phyloP scores from a whole-genome alignment of 495 filamentous ascomycete genomes.

The Daldinia concentrica region DNA sequence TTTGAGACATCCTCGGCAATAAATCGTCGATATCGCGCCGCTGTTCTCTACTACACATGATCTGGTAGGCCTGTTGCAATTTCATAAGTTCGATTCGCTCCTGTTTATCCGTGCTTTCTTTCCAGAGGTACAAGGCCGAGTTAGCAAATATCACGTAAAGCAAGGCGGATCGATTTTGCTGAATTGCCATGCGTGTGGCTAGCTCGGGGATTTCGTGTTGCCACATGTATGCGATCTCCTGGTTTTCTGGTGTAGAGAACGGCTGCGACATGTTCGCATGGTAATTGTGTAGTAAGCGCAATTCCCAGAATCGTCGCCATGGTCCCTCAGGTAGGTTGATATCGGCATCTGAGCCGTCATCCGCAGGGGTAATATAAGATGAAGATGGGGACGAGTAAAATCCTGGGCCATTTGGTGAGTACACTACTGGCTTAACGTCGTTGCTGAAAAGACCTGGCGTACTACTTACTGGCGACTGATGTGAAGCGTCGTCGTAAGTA shows the following conservation, averaged over 20 bases:
- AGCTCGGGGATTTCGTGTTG: slow-evolving; percentile 40
- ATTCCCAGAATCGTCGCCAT: slow-evolving; percentile 49
- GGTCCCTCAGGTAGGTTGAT: slow-evolving; percentile 46
- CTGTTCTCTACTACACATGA: slow-evolving; percentile 44
- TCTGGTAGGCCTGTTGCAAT: slow-evolving; percentile 45
- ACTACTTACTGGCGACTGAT: neutral
- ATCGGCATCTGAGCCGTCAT: slow-evolving; percentile 30
- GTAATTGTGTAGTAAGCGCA: slow-evolving; percentile 50
- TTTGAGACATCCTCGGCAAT: slow-evolving; percentile 21
- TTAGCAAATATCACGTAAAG: slow-evolving; percentile 49
- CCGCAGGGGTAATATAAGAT: slow-evolving; percentile 27
- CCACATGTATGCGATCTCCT: slow-evolving; percentile 39
- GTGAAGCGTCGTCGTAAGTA: slow-evolving; percentile 1
- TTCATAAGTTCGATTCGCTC: slow-evolving; percentile 45
- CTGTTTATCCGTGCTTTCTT: slow-evolving; percentile 42
- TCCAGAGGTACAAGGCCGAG: slow-evolving; percentile 50
- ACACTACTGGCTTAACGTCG: slow-evolving; percentile 19
- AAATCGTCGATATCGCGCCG: slow-evolving; percentile 42
- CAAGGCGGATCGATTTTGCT: slow-evolving; percentile 47
- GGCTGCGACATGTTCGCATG: slow-evolving; percentile 42
- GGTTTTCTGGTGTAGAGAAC: slow-evolving; percentile 28
- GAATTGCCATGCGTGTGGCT: slow-evolving; percentile 45
- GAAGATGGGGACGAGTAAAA: slow-evolving; percentile 39
- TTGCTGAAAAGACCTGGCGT: slow-evolving; percentile 4
- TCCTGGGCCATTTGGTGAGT: slow-evolving; percentile 25